Evolutionary conservation across 2,329 filamentous ascomycete species (phyloP), one percentile per base, ranked within the genome.

Genomic region (Fusarium nisikadoi): DNA sequence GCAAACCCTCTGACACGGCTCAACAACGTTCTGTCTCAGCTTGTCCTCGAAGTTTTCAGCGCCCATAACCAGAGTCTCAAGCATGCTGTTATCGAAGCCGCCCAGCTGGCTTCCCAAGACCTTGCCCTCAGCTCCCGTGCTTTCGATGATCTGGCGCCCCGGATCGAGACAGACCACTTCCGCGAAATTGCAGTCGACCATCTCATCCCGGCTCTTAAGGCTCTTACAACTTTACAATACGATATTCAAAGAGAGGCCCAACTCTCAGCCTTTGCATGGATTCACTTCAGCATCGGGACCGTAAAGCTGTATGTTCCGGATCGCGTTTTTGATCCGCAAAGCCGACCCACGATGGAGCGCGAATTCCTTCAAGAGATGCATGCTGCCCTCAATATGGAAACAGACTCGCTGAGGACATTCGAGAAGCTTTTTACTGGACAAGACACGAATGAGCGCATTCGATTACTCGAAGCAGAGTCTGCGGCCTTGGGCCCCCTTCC

Each of bases 291-390:
- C 4, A 82, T 95, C 25, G 91, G 91, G 20, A 89, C 92, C 42
- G 85, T 98, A 52, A 88, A 89, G 69, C 86, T 98, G 5, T 98
- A 95, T 77, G 90, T 98, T 5, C 95, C 97, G 0, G 92, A 97
- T 80, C 91, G 92, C 73, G 88, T 93, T 7, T 96, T 95, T 76
- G 96, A 99, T 80, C 96, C 96, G 3, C 88, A 91, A 65, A 84
- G 91, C 64, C 85, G 88, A 56, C 88, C 89, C 9, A 84, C 88
- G 56, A 87, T 97, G 23, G 91, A 94, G 74, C 88, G 89, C 25
- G 84, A 86, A 46, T 88, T 87, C 58, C 85, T 87, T 59, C 79
- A 85, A 46, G 84, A 90, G 62, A 85, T 92, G 42, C 87, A 88
- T 50, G 72, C 79, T 6, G 83, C 86, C 14, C 81, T 97, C 4